Evolutionary conservation across 768 basidiomycete genomes (phyloP).

Genomic region (Amanita muscaria): DNA sequence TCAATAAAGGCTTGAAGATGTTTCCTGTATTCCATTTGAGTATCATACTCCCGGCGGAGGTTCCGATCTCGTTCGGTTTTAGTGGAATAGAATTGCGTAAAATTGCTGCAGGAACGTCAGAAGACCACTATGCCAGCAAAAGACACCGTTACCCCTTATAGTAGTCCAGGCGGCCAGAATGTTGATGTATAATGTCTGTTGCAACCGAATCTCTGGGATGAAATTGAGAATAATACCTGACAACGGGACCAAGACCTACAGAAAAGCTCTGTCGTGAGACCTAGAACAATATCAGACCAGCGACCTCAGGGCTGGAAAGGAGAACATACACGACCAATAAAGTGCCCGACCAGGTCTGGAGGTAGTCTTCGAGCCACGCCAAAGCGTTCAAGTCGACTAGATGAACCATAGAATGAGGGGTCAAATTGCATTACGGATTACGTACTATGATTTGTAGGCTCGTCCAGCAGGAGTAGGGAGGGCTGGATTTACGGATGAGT

Average conservation of each 20-base stretch:
- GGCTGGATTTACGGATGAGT: not conserved
- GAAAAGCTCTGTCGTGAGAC: conserved; percentile 95
- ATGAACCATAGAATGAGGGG: too few relatives aligned
- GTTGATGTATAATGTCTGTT: conserved; percentile 97
- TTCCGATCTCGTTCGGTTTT: conserved; percentile 93
- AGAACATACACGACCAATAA: conserved; percentile 77
- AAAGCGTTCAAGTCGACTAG: conserved; percentile 89
- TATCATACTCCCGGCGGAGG: conserved; percentile 89
- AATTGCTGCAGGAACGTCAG: conserved; percentile 52
- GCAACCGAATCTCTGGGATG: conserved; percentile 77
- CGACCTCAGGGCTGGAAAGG: too few relatives aligned
- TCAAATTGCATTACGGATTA: conserved; percentile 2
- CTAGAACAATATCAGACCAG: conserved; percentile 31
- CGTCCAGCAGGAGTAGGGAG: conserved; percentile 71
- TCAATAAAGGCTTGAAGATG: conserved; percentile 98
- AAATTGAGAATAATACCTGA: not conserved
- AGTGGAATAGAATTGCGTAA: conserved; percentile 97
- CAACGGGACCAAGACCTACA: conserved; percentile 37
- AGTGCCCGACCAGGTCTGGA: conserved; percentile 91
- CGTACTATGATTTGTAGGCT: conserved; percentile 95
- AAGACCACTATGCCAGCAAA: not conserved
- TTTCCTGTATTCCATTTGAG: conserved; percentile 91
- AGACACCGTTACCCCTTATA: conserved; percentile 74
- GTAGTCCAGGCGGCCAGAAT: conserved; percentile 88
- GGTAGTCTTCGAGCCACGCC: conserved; percentile 96